Evolutionary conservation across 2,329 filamentous ascomycete genomes (phyloP), one percentile per base, ranked within the genome.

Genomic region (Penicillium sp.): DNA sequence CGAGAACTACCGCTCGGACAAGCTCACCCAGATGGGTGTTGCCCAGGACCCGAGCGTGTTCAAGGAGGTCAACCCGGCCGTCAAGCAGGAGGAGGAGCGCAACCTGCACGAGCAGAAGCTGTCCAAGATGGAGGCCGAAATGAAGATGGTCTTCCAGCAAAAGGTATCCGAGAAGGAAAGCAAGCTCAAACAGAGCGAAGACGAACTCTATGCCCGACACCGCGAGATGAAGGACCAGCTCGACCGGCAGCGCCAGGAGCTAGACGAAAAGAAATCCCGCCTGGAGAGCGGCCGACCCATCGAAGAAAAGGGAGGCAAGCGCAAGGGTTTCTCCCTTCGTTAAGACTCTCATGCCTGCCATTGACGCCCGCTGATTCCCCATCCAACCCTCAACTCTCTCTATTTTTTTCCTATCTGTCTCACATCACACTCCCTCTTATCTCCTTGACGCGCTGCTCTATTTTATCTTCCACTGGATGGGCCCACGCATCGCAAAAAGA

Each of bases 121-220:
- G 69, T 91, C 93, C 78, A 99, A 99, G 91, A 99, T 99, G 95
- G 95, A 99, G 80, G 88, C 92, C 73, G 95, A 99, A 80, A 99
- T 99, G 95, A 99, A 99, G 91, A 96, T 97, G 91, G 95, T 99
- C 68, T 99, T 99, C 91, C 95, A 98, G 79, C 95, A 99, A 78
- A 99, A 99, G 89, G 95, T 99, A 31, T 88, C 91, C 66, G 95
- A 99, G 80, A 99, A 99, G 84, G 95, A 99, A 82, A 96, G 91
- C 86, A 99, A 99, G 82, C 84, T 99, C 76, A 96, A 96, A 83
- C 95, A 98, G 82, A 96, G 92, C 84, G 95, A 99, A 79, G 95
- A 99, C 78, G 95, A 99, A 84, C 83, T 99, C 57, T 98, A 98
- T 74, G 93, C 95, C 66, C 90, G 95, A 70, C 95, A 99, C 83